Conservation (phyloP, 441 rosid species). For the Kokia cookei region DNA sequence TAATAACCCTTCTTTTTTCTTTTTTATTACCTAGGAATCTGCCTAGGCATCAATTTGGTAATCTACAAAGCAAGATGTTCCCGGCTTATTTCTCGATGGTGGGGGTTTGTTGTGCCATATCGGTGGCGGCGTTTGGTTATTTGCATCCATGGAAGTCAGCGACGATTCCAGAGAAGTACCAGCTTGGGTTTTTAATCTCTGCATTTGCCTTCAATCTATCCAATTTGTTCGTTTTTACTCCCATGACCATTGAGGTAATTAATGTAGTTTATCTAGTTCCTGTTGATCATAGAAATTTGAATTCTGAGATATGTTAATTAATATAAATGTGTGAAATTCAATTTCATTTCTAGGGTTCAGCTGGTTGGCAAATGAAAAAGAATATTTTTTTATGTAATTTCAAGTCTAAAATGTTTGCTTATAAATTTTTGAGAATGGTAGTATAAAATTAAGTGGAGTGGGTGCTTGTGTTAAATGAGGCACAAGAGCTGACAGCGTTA, state of each 20-base stretch:
- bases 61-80: constrained; percentile 88
- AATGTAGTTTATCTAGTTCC: neutral
- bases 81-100: constrained; percentile 81
- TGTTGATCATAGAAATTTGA: neutral
- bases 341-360: neutral
- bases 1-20: neutral
- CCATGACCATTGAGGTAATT: constrained; percentile 81
- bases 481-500: neutral
- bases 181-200: constrained; percentile 72
- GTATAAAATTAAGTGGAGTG: neutral
- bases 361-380: neutral
- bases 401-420: neutral
- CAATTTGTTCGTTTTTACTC: constrained; percentile 77
- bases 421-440: neutral
- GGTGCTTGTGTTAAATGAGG: neutral
- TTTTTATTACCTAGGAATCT: constrained; percentile 44
- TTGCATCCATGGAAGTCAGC: constrained; percentile 88
- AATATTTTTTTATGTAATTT: neutral
- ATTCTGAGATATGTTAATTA: neutral
- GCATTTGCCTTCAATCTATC: constrained; percentile 79
- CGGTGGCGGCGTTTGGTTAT: constrained; percentile 63
- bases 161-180: constrained; percentile 66
- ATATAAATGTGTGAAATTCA: neutral
- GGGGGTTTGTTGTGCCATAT: constrained; percentile 64
- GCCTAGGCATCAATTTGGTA: constrained; percentile 88